Evolutionary conservation across 192 early-diverging fungal genomes (phyloP).

Genomic region (Podila epigama): DNA sequence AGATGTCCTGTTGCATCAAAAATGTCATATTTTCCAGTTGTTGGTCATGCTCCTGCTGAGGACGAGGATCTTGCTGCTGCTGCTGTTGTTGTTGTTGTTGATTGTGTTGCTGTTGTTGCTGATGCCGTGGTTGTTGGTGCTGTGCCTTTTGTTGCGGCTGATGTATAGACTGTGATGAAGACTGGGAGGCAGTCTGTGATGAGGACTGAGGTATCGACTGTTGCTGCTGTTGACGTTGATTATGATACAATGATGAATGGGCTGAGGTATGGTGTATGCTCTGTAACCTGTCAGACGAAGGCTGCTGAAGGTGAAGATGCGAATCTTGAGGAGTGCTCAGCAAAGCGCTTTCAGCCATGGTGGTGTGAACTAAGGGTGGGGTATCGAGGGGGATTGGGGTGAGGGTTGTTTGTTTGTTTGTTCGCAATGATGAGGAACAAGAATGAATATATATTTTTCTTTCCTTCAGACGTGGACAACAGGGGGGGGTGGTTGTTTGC

Average conservation of each 20-base stretch:
- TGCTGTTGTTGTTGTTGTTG: slow-evolving; percentile 12
- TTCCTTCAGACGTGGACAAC: too few species aligned
- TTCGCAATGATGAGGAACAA: too few species aligned
- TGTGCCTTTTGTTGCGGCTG: slow-evolving; percentile 1
- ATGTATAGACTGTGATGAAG: slow-evolving; percentile 2
- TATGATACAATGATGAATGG: neutral
- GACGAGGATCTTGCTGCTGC: neutral
- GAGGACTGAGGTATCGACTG: neutral
- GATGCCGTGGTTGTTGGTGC: slow-evolving; percentile 6
- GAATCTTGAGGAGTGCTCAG: neutral
- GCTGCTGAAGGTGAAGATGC: neutral
- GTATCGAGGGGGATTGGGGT: neutral
- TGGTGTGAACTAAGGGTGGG: neutral
- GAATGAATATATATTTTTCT: too few species aligned
- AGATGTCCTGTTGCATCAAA: slow-evolving; percentile 13
- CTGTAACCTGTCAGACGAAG: too few species aligned
- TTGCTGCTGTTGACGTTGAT: too few species aligned
- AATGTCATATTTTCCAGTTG: slow-evolving; percentile 26
- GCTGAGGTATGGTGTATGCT: too few species aligned
- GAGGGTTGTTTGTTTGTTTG: neutral
- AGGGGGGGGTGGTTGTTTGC: too few species aligned
- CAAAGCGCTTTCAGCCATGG: neutral
- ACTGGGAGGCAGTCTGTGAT: neutral
- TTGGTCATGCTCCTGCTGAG: neutral
- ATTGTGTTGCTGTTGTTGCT: slow-evolving; percentile 6